Evolutionary conservation across 2,329 filamentous ascomycete species (phyloP), one percentile per base, ranked within the genome.

Genomic region (Hymenoscyphus salicellus): DNA sequence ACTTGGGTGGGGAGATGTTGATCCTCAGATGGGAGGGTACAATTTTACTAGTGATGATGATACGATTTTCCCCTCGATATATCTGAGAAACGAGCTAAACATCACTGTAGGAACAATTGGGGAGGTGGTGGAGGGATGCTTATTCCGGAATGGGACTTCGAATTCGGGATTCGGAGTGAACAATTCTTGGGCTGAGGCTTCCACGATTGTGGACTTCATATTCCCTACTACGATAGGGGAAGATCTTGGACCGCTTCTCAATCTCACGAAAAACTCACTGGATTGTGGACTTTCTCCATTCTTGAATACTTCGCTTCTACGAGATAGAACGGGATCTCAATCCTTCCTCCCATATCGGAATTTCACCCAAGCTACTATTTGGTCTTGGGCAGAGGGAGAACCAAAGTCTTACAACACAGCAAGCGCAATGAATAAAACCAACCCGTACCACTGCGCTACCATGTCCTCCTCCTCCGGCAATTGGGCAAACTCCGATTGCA

Each of bases 281-380:
- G 75, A 78, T 10, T 90, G 88, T 71, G 88, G 87, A 10, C 81
- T 89, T 49, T 86, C 85, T 1, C 81, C 86, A 0, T 75, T 84
- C 2, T 77, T 89, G 8, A 89, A 89, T 71, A 71, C 73, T 26
- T 85, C 85, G 0, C 5, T 52, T 1, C 77, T 89, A 2, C 78
- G 80, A 55, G 79, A 80, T 63, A 68, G 72, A 23, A 85, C 84
- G 10, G 85, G 86, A 8, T 79, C 82, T 64, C 69, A 75, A 55
- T 76, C 83, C 64, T 72, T 79, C 33, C 66, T 72, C 10, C 78
- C 79, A 4, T 88, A 89, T 72, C 77, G 79, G 65, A 78, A 79
- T 58, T 81, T 83, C 65, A 80, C 81, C 1, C 75, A 81, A 55
- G 63, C 71, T 14, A 78, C 82, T 0, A 78, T 85, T 10, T 89